Evolutionary conservation across 441 rosid genomes (phyloP).

Genomic region (Populus hybrid): DNA sequence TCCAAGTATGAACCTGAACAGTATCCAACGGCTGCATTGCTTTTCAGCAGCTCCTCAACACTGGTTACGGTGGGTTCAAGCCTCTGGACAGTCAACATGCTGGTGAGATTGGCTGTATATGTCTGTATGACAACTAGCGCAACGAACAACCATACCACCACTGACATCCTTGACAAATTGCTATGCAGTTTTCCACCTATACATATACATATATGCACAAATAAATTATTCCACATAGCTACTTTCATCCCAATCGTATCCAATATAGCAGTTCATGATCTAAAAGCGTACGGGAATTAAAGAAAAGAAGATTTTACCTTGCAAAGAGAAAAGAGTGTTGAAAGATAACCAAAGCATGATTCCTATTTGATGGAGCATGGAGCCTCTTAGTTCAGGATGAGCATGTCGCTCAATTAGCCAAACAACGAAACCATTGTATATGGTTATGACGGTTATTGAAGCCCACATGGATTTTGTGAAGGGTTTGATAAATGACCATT

Average conservation of each 20-base stretch:
- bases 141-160: slow-evolving; percentile 33
- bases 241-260: neutral
- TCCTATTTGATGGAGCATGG: slow-evolving; percentile 17
- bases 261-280: neutral
- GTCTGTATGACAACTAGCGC: slow-evolving; percentile 33
- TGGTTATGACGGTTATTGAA: slow-evolving; percentile 11
- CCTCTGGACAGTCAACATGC: slow-evolving; percentile 24
- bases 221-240: no score
- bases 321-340: slow-evolving; percentile 27
- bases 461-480: slow-evolving; percentile 34
- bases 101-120: slow-evolving; percentile 32
- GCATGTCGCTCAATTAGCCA: slow-evolving; percentile 31
- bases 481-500: slow-evolving; percentile 31
- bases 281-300: neutral
- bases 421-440: slow-evolving; percentile 32
- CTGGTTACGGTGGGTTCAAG: neutral
- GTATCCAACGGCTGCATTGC: slow-evolving; percentile 25
- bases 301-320: slow-evolving; percentile 9
- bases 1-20: slow-evolving; percentile 4
- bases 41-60: slow-evolving; percentile 17
- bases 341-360: slow-evolving; percentile 25
- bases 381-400: slow-evolving; percentile 11
- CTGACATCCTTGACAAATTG: slow-evolving; percentile 30
- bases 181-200: slow-evolving; percentile 28
- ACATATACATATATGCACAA: neutral